These are phyloP conservation scores for Aspergillus sp. DNA, from an alignment of 2,329 filamentous ascomycete species.

Conservation along the genomic window DNA sequence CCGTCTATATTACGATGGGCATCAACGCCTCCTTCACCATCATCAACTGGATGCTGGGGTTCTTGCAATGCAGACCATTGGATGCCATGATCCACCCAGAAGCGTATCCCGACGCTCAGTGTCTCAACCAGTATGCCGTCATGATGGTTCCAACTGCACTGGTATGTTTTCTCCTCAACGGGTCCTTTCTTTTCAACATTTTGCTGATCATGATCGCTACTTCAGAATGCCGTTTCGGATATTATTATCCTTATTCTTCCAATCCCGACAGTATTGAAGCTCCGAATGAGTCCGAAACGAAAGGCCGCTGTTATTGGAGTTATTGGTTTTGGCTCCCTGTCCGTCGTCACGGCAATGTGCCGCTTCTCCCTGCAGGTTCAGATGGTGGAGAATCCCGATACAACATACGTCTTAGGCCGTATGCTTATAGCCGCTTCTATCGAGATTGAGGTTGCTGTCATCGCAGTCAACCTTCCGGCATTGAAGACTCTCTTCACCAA, in stretches of 20 bases:
- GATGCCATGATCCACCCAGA: background rate
- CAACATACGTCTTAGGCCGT: background rate
- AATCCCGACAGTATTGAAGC: background rate
- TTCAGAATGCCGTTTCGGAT: background rate
- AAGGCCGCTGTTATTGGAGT: background rate
- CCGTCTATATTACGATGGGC: background rate
- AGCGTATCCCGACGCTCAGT: background rate
- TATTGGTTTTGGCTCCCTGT: background rate
- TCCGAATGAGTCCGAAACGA: background rate
- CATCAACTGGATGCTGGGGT: background rate
- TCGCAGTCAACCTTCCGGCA: slow-evolving; percentile 1
- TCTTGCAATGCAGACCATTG: background rate
- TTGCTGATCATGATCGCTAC: background rate
- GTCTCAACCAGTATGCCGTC: background rate
- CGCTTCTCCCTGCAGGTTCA: background rate
- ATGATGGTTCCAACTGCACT: background rate
- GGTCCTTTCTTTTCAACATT: background rate
- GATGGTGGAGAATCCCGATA: background rate
- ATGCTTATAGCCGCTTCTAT: background rate
- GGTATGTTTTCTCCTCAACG: background rate
- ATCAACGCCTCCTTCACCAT: background rate
- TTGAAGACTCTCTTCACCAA: background rate
- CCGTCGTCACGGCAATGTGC: background rate
- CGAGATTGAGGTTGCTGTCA: background rate
- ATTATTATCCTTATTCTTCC: background rate